Evolutionary conservation across 2,329 filamentous ascomycete species (phyloP), one percentile per base, ranked within the genome.

Genomic region (Calycina marina): DNA sequence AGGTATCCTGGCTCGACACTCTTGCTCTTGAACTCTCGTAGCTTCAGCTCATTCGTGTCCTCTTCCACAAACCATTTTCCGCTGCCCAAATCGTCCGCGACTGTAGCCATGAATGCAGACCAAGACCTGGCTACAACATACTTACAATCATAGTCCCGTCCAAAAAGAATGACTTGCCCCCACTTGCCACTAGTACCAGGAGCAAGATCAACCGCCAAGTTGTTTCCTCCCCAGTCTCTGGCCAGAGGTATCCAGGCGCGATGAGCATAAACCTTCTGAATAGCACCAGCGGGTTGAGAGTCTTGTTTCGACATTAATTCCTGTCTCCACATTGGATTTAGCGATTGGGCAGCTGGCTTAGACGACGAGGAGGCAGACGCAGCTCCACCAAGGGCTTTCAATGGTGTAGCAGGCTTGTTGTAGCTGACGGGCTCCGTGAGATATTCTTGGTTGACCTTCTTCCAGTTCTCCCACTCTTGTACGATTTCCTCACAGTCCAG

Each of bases 151-250:
- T 93, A 98, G 60, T 98, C 90, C 39, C 90, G 83, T 31, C 90
- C 90, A 55, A 93, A 94, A 40, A 98, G 69, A 49, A 98, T 93
- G 43, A 98, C 74, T 55, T 98, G 90, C 33, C 90, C 90, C 88
- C 90, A 98, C 54, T 77, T 80, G 24, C 90, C 90, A 28, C 72
- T 70, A 6, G 88, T 83, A 2, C 90, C 90, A 14, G 90, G 90
- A 5, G 86, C 83, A 37, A 98, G 65, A 56, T 98, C 90, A 28
- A 94, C 72, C 12, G 86, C 88, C 50, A 98, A 67, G 62, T 93
- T 92, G 69, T 98, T 98, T 57, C 90, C 90, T 55, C 90, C 90
- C 90, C 90, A 98, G 56, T 98, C 90, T 46, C 90, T 81, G 37
- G 86, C 88, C 18, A 98, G 64, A 32, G 90, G 88, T 45, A 98